These are phyloP conservation scores for Phellopilus nigrolimitatus DNA, from an alignment of 1,284 basidiomycete genomes.

Conservation along the genomic window DNA sequence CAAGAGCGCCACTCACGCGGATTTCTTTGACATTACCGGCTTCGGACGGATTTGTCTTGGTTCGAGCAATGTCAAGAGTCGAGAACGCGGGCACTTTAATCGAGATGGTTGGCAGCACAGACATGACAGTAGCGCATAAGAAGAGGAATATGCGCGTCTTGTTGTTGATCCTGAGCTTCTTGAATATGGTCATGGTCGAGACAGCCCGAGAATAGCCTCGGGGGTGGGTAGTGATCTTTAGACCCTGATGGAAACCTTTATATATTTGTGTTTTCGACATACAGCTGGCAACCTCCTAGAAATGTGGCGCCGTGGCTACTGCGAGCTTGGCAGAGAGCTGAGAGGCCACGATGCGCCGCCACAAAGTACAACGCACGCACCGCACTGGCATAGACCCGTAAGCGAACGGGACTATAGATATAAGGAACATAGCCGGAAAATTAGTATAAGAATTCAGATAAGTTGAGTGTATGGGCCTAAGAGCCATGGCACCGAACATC, in stretches of 20 bases:
- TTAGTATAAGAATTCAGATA: too few relatives aligned
- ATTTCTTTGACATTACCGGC: slow-evolving; percentile 6
- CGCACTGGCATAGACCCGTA: not conserved
- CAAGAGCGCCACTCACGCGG: not conserved
- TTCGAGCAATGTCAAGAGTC: slow-evolving; percentile 4
- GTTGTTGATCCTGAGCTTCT: too few relatives aligned
- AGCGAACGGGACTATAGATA: too few relatives aligned
- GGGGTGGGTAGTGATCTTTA: too few relatives aligned
- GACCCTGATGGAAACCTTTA: too few relatives aligned
- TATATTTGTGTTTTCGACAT: too few relatives aligned
- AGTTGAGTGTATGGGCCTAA: too few relatives aligned
- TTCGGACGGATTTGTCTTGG: not conserved
- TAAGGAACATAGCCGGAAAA: too few relatives aligned
- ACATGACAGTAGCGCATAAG: slow-evolving; percentile 5
- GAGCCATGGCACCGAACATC: too few relatives aligned
- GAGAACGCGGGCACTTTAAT: slow-evolving; percentile 1
- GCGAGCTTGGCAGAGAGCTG: not conserved
- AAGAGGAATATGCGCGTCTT: not conserved
- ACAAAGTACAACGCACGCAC: not conserved
- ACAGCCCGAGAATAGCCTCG: not conserved
- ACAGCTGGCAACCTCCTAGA: too few relatives aligned
- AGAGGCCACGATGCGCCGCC: not conserved
- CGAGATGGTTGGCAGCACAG: slow-evolving; percentile 12
- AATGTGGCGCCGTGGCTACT: too few relatives aligned
- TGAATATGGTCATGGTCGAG: too few relatives aligned